Evolutionary conservation across 2,329 filamentous ascomycete genomes (phyloP), one percentile per base, ranked within the genome.

Genomic region (Fusarium paranaense): DNA sequence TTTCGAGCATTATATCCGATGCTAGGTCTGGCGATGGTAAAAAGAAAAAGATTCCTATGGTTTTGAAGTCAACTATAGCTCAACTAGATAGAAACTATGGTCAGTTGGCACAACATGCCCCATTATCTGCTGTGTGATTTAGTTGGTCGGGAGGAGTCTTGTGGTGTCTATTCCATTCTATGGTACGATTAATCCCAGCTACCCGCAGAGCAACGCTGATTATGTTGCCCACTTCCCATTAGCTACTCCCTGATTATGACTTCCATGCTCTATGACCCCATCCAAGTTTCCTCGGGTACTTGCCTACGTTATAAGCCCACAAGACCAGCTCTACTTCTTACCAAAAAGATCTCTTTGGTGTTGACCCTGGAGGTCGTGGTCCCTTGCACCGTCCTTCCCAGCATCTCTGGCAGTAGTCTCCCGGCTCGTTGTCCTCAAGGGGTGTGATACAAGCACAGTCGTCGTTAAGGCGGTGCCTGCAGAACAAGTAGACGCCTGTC

Each of bases 361-460:
- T 40, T 40, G 76, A 75, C 4, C 66, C 67, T 33, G 66, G 64
- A 18, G 74, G 74, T 33, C 52, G 58, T 5, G 66, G 67, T 10
- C 74, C 76, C 10, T 30, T 30, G 10, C 76, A 77, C 10, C 47
- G 63, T n/a, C 74, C 76, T n/a, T 67, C 66, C 76, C 76, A 78
- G 42, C 76, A 78, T 16, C 40, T 64, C 45, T 73, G 67, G 22
- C 76, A 78, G n/a, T 78, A 77, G 38, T 78, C 74, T 10, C 76
- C 76, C 10, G 52, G 35, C 20, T 60, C 69, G 5, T 50, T 30
- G 4, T 63, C 63, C 13, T 64, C 62, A 6, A 78, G 59, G 6
- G 64, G 56, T 6, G 64, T 70, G 30, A 62, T 58, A 20, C 76
- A 78, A 10, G 65, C 66, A 47, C 76, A 78, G 14, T 64, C 62